These are phyloP conservation scores for Psophocarpus tetragonolobus DNA, from an alignment of 306 rosid genomes.

Conservation along the genomic window DNA sequence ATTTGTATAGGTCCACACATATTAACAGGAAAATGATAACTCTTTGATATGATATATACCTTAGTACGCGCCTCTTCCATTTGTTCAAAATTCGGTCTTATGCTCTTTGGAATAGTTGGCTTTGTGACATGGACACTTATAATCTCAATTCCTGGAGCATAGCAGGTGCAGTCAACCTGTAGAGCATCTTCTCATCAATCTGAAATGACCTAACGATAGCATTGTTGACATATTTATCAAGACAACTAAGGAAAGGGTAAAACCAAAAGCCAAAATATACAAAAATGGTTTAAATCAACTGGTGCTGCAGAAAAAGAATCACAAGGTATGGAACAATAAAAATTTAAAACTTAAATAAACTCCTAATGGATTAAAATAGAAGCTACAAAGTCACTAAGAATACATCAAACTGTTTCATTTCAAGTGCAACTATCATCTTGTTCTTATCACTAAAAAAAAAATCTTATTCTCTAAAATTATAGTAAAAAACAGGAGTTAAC, in stretches of 20 bases:
- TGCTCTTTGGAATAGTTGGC: constrained; percentile 79
- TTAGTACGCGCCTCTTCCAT: constrained; percentile 98
- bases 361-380: constrained; percentile 22
- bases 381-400: neutral
- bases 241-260: constrained; percentile 6
- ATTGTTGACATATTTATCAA: constrained; percentile 8
- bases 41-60: constrained; percentile 52
- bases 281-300: neutral
- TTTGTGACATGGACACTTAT: constrained; percentile 87
- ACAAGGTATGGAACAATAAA: neutral
- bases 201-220: constrained; percentile 35
- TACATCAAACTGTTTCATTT: constrained; percentile 12
- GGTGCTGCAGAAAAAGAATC: constrained; percentile 9
- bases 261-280: neutral
- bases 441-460: too few species aligned
- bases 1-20: neutral
- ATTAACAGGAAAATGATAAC: constrained; percentile 25
- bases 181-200: constrained; percentile 97
- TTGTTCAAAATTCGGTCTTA: constrained; percentile 75
- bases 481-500: neutral
- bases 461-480: too few species aligned
- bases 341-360: constrained; percentile 16
- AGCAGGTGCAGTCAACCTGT: constrained; percentile 87
- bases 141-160: constrained; percentile 95
- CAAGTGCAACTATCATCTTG: neutral